Conservation (phyloP, 1,284 basidiomycete species). For the Apiotrichum gamsii region DNA sequence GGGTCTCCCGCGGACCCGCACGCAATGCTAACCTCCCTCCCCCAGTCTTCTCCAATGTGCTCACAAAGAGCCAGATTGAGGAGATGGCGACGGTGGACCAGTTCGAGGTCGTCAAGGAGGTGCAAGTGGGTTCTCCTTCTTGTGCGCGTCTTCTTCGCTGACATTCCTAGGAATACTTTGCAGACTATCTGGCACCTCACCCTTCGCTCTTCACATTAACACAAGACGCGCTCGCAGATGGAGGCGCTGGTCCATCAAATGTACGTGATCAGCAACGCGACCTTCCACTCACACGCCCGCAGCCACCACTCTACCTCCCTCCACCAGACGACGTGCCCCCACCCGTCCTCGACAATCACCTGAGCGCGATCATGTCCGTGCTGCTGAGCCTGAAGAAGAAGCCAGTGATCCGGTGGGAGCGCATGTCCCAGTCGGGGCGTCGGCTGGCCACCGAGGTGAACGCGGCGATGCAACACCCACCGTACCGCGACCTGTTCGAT, state of each 20-base stretch:
- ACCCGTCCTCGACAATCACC: constrained; percentile 67
- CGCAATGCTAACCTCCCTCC: constrained; percentile 5
- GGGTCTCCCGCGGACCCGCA: constrained; percentile 48
- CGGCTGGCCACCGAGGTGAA: constrained; percentile 81
- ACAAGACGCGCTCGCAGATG: constrained; percentile 50
- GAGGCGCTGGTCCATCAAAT: constrained; percentile 45
- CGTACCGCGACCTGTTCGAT: constrained; percentile 51
- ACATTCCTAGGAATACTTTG: constrained; percentile 78
- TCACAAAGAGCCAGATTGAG: constrained; percentile 88
- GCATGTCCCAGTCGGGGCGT: constrained; percentile 84
- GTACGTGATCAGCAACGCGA: constrained; percentile 19
- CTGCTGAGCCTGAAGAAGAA: constrained; percentile 94
- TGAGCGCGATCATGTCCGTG: constrained; percentile 78
- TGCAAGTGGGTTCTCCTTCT: constrained; percentile 62
- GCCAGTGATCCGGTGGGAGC: constrained; percentile 85
- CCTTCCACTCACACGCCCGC: not conserved
- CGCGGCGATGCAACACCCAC: constrained; percentile 44
- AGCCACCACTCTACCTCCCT: constrained; percentile 53
- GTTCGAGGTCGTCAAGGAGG: constrained; percentile 91
- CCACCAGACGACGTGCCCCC: constrained; percentile 52
- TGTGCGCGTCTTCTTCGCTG: not conserved
- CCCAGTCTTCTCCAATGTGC: constrained; percentile 89
- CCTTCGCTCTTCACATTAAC: constrained; percentile 86
- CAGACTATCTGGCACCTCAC: constrained; percentile 83
- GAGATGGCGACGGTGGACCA: constrained; percentile 89